Conservation (phyloP, 2,329 filamentous ascomycete genomes). For the Fonsecaea pugnacius region DNA sequence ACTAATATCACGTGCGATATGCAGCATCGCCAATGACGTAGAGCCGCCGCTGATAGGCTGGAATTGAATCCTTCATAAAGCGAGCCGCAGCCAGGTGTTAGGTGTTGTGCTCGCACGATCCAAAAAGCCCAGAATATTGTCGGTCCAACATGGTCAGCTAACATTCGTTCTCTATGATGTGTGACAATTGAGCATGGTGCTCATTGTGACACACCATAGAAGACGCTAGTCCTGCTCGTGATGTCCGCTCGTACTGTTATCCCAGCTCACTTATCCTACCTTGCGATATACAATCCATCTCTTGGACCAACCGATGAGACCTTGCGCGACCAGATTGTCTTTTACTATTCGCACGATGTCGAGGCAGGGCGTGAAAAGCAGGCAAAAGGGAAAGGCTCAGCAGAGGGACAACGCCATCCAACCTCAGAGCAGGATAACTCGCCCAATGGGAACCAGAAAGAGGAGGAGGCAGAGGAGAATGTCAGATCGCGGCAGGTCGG, state of each 20-base stretch:
- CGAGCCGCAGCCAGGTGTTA: not conserved
- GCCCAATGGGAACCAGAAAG: conserved; percentile 39
- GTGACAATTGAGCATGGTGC: conserved; percentile 1
- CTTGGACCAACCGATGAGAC: conserved; percentile 74
- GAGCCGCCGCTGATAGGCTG: not conserved
- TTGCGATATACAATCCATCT: conserved; percentile 93
- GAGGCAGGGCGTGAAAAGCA: conserved; percentile 37
- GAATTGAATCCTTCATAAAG: not conserved
- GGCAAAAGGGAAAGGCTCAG: conserved; percentile 21
- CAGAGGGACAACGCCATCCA: not conserved
- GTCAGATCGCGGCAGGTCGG: conserved; percentile 90
- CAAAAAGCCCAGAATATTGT: not conserved
- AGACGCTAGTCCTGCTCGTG: conserved; percentile 1
- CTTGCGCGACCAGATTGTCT: conserved; percentile 82
- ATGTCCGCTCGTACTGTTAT: conserved; percentile 49
- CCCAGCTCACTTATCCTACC: conserved; percentile 84
- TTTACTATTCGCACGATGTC: conserved; percentile 71
- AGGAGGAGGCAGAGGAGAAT: conserved; percentile 70
- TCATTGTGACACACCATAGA: not conserved
- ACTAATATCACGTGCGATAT: conserved; percentile 19
- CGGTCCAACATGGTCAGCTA: not conserved
- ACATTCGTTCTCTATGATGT: not conserved
- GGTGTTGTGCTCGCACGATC: not conserved
- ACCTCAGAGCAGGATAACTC: conserved; percentile 18
- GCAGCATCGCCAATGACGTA: conserved; percentile 20